Evolutionary conservation across 352 stramenopile genomes (phyloP).

Genomic region (Pythium rhizo-oryzae): DNA sequence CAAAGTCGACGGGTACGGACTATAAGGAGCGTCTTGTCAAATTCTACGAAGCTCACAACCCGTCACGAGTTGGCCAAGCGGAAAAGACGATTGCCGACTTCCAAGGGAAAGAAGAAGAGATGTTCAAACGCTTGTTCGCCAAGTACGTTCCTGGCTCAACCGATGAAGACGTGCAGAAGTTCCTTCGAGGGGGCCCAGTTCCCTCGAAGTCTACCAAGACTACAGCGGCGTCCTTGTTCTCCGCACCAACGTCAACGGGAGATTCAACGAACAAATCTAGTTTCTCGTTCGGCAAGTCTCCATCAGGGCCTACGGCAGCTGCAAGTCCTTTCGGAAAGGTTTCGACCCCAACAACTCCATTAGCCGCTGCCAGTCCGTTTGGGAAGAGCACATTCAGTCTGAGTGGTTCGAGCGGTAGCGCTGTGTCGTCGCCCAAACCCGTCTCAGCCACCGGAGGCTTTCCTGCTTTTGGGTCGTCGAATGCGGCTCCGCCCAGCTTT

Average conservation of each 20-base stretch:
- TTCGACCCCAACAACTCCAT: neutral
- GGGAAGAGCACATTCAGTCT: constrained; percentile 23
- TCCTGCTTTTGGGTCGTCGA: constrained; percentile 11
- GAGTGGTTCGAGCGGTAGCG: neutral
- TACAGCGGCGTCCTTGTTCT: constrained; percentile 8
- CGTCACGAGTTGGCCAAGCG: constrained; percentile 42
- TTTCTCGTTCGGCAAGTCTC: constrained; percentile 22
- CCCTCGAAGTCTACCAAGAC: constrained; percentile 40
- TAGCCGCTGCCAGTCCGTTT: constrained; percentile 13
- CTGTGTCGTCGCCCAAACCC: constrained; percentile 2
- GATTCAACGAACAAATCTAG: neutral
- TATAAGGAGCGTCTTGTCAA: constrained; percentile 56
- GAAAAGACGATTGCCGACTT: constrained; percentile 61
- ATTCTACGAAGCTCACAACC: constrained; percentile 74
- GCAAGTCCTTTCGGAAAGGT: constrained; percentile 39
- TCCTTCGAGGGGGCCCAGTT: constrained; percentile 51
- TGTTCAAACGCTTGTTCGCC: constrained; percentile 63
- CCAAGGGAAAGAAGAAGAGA: constrained; percentile 54
- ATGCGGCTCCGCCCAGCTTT: constrained; percentile 7
- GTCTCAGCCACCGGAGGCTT: constrained; percentile 10
- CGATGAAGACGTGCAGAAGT: constrained; percentile 64
- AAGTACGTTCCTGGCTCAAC: constrained; percentile 64
- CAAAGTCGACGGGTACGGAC: constrained; percentile 20
- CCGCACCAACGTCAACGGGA: neutral
- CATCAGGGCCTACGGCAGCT: constrained; percentile 20